Evolutionary conservation across 2,329 filamentous ascomycete species (phyloP), one percentile per base, ranked within the genome.

Genomic region (Davidsoniella virescens): DNA sequence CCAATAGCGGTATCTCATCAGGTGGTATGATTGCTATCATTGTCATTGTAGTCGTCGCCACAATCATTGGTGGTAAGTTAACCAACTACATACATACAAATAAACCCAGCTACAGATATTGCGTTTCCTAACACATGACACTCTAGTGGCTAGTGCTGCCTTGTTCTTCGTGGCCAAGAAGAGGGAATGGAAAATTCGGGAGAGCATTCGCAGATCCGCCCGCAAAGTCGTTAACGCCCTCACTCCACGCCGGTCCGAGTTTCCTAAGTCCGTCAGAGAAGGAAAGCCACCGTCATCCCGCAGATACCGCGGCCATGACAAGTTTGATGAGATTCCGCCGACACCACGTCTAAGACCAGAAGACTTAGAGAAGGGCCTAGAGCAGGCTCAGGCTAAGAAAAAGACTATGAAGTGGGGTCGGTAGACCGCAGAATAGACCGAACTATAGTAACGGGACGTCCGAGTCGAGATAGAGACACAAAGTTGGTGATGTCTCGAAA

Each of bases 151-250:
- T 18, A 80, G 74, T 33, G 75, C 78, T 2, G 66, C 77, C 2
- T 75, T 92, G 25, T 93, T 84, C 67, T 86, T 81, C 63, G 62
- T 90, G 37, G 83, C 86, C 50, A 92, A 92, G 70, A 87, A 86
- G 67, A 77, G 80, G 44, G 84, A 88, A 63, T 92, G 86, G 86
- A 83, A 80, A 56, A 70, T 92, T 56, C 76, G 80, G 52, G 77
- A 84, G 60, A 82, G 72, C 26, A 70, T 93, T 52, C 75, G 80
- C 50, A 76, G 75, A 55, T 87, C 84, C 1, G 77, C 78, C 29
- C 71, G 70, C 54, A 77, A 70, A 59, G 75, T 82, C 25, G 75
- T 73, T 41, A 73, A 70, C 3, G 78, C 71, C 4, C 67, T 82
- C 50, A 81, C 78, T n/a, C 78, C 78, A 5, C 67, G 76, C 44